Base-by-base conservation (phyloP, 2,329 filamentous ascomycete genomes). In the Ciborinia camelliae region DNA sequence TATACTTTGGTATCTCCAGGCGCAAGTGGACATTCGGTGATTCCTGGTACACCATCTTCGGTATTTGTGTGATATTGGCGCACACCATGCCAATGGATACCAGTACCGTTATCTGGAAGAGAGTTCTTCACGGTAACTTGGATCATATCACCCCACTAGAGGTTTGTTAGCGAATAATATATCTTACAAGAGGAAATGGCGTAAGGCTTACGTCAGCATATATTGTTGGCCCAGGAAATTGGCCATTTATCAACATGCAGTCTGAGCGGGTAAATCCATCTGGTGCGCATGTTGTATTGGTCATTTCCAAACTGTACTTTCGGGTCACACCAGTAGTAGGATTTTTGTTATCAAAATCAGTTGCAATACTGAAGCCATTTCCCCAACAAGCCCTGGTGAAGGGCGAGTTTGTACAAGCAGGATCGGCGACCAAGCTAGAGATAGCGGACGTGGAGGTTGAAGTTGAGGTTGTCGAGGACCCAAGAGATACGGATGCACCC, bases 191-290 rank as follows among this genome's bases (percentile, higher is more conserved):
- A 30, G 39, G 0, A 15, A 23, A 18, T n/a, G 5, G 8, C 3
- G 14, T 23, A 18, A 26, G 20, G 43, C 64, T 66, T 59, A 66
- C 64, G 68, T 30, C 39, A 62, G 73, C 73, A 64, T 62, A 59
- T 39, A 74, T 68, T 18, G 68, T 68, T 47, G 74, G 74, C n/a
- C 73, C 74, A 10, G 73, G 74, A 64, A 69, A 73, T 41, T 69
- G 66, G 1, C 70, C 71, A 60, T 76, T 76, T 55, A 74, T 67
- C 14, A 71, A 53, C 26, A 75, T 53, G 9, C 55, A 59, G 66
- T 91, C 84, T 71, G 90, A 89, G 28, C 74, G 73, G 6, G 67
- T 64, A 52, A 73, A 75, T 23, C 79, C 79, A 74, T 81, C 79
- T 9, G 77, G 77, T 4, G 73, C 69, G 35, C 76, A 47, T 23